Conservation (phyloP, 2,329 filamentous ascomycete genomes). For the Harringtonia lauricola region DNA sequence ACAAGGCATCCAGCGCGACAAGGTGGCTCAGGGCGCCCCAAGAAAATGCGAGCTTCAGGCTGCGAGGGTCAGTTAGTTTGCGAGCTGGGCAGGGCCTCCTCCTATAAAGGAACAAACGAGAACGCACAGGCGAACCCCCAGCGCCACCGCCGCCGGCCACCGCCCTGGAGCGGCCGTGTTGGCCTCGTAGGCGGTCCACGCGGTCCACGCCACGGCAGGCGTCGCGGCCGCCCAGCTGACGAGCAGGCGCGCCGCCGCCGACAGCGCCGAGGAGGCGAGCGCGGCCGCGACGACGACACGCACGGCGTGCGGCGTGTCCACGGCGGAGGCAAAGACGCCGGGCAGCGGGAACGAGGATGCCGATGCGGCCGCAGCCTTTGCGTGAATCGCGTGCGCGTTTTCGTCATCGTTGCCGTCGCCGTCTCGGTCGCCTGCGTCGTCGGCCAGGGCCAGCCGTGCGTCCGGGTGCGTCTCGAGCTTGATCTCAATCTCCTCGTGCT, state of each 20-base stretch:
- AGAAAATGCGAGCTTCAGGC: slow-evolving; percentile 56
- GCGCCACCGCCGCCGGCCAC: neutral
- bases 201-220: neutral
- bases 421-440: neutral
- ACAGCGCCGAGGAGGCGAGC: neutral
- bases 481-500: too few species aligned
- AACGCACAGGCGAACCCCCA: slow-evolving; percentile 5
- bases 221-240: neutral
- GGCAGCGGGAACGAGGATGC: neutral
- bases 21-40: slow-evolving; percentile 62
- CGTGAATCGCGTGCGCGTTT: neutral
- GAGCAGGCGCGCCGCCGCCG: neutral
- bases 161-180: neutral
- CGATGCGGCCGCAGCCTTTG: neutral
- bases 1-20: slow-evolving; percentile 54
- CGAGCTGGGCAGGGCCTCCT: too few species aligned
- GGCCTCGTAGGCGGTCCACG: neutral
- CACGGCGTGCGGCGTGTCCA: slow-evolving; percentile 1
- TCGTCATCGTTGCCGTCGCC: neutral
- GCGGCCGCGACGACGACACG: slow-evolving; percentile 1
- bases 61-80: slow-evolving; percentile 26
- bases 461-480: too few species aligned
- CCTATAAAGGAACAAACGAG: too few species aligned
- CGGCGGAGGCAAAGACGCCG: slow-evolving; percentile 5
- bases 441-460: too few species aligned